phyloP scores from a whole-genome alignment of 495 filamentous ascomycete genomes.

The Trichocladium uniseriatum region DNA sequence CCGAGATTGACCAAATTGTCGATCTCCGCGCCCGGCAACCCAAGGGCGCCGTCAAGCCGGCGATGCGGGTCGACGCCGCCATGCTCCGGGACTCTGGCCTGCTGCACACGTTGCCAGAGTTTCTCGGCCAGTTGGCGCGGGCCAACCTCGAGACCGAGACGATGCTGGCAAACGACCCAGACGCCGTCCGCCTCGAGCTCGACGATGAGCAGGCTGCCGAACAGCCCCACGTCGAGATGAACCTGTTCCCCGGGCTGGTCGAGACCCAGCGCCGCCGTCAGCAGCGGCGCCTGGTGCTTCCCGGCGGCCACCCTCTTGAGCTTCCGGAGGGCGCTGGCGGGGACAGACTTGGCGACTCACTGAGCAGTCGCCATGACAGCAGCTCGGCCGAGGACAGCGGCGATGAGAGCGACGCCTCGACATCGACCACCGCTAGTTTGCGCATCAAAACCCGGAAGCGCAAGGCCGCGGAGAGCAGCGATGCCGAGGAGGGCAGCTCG shows the following conservation, averaged over 20 bases:
- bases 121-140: constrained; percentile 21
- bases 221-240: constrained; percentile 20
- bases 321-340: neutral
- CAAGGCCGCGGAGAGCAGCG: constrained; percentile 4
- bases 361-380: neutral
- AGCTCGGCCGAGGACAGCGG: constrained; percentile 2
- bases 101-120: constrained; percentile 17
- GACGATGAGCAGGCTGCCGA: constrained; percentile 12
- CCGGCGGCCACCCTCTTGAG: constrained; percentile 7
- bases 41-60: constrained; percentile 6
- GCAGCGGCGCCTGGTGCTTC: constrained; percentile 8
- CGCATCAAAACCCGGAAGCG: constrained; percentile 18
- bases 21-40: constrained; percentile 9
- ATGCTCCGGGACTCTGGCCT: constrained; percentile 20
- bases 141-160: constrained; percentile 21
- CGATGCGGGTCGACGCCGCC: constrained; percentile 20
- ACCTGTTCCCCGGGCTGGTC: constrained; percentile 15
- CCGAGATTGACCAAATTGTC: constrained; percentile 19
- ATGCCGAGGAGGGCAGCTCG: neutral
- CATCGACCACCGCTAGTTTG: constrained; percentile 18
- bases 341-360: neutral
- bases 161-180: constrained; percentile 15
- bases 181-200: constrained; percentile 16
- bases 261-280: constrained; percentile 15
- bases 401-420: constrained; percentile 17